phyloP scores from a whole-genome alignment of 495 filamentous ascomycete species.

The Gamarada debralockiae region DNA sequence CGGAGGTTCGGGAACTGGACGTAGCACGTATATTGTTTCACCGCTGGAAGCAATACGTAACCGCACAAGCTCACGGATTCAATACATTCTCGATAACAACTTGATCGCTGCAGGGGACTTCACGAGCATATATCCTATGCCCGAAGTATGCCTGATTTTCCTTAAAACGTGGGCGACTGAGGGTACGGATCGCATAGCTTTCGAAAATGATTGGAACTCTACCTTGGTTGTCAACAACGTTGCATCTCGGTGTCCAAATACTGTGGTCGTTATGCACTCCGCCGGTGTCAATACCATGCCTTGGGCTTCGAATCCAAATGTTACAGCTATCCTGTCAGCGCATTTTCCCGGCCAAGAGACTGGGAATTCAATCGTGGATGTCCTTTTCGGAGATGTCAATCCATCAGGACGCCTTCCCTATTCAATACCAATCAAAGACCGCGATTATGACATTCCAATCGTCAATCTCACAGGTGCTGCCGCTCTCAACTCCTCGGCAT shows the following conservation, averaged over 20 bases:
- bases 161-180: conserved; percentile 85
- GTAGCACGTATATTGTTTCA: conserved; percentile 86
- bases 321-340: conserved; percentile 77
- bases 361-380: conserved; percentile 81
- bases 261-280: conserved; percentile 89
- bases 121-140: conserved; percentile 45
- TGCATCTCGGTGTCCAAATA: conserved; percentile 75
- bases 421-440: conserved; percentile 59
- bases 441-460: conserved; percentile 67
- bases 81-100: conserved; percentile 71
- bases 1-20: conserved; percentile 79
- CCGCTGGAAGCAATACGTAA: conserved; percentile 81
- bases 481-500: conserved; percentile 47
- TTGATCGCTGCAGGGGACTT: conserved; percentile 66
- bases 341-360: conserved; percentile 87
- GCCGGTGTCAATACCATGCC: conserved; percentile 63
- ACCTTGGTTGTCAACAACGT: conserved; percentile 81
- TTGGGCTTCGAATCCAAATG: conserved; percentile 54
- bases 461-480: conserved; percentile 61
- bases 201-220: conserved; percentile 74
- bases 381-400: conserved; percentile 88
- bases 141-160: conserved; percentile 55
- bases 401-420: conserved; percentile 77
- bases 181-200: conserved; percentile 85
- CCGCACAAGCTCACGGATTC: conserved; percentile 61